A percentile compares a stretch with the other conserved stretches of the same genome.
Conservation (phyloP, 495 filamentous ascomycete genomes). For the Tuber brumale region DNA sequence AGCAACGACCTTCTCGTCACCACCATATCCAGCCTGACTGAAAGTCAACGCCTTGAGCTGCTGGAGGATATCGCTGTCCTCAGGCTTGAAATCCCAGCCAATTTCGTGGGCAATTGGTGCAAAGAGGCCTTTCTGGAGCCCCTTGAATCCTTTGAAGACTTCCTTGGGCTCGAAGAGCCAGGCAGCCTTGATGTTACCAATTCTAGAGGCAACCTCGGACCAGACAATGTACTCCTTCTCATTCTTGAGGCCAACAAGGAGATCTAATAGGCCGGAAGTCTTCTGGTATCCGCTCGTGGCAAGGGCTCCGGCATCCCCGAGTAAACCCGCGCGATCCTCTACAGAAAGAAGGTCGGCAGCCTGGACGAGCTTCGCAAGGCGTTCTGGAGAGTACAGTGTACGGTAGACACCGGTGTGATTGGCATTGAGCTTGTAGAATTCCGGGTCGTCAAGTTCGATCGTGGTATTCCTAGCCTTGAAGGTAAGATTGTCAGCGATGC, state of each 20-base stretch:
- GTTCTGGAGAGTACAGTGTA: constrained; percentile 61
- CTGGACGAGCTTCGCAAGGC: constrained; percentile 65
- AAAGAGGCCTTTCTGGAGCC: constrained; percentile 70
- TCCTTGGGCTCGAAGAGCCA: constrained; percentile 82
- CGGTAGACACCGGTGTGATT: constrained; percentile 70
- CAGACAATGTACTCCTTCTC: constrained; percentile 91
- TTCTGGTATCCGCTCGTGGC: constrained; percentile 86
- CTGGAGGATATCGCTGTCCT: constrained; percentile 80
- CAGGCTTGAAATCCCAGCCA: constrained; percentile 79
- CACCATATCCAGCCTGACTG: constrained; percentile 57
- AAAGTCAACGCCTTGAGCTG: constrained; percentile 74
- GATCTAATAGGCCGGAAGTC: constrained; percentile 78
- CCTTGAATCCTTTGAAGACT: constrained; percentile 66
- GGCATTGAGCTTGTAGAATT: constrained; percentile 75
- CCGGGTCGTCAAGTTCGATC: constrained; percentile 58
- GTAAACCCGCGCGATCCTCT: constrained; percentile 90
- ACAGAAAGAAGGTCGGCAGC: constrained; percentile 78
- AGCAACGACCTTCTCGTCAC: constrained; percentile 55
- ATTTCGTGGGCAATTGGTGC: constrained; percentile 71
- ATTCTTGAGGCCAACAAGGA: constrained; percentile 73
- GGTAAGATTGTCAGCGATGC: constrained; percentile 57
- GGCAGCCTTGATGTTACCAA: constrained; percentile 66
- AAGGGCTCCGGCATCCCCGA: constrained; percentile 88
- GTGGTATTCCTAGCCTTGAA: constrained; percentile 66
- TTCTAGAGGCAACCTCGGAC: constrained; percentile 76